These are phyloP conservation scores for Gyromitra esculenta DNA, from an alignment of 2,329 filamentous ascomycete species.

Conservation along the genomic window DNA sequence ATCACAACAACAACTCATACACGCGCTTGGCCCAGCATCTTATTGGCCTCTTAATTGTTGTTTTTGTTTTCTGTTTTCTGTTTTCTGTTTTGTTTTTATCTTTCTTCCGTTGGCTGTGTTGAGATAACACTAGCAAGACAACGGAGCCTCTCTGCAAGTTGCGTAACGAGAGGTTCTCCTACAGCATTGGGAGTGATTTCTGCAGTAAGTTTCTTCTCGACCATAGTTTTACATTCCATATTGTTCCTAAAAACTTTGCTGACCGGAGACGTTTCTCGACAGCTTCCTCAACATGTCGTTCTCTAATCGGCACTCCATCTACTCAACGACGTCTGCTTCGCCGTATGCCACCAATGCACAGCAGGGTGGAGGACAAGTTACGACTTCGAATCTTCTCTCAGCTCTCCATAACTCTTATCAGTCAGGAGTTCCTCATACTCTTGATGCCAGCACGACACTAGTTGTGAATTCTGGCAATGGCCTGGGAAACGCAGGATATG, in stretches of 20 bases:
- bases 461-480: constrained; percentile 73
- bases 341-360: constrained; percentile 71
- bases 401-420: constrained; percentile 89
- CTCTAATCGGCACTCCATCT: constrained; percentile 70
- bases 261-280: constrained; percentile 17
- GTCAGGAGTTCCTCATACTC: constrained; percentile 79
- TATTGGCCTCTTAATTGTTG: constrained; percentile 38
- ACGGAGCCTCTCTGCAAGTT: constrained; percentile 24
- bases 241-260: constrained; percentile 20
- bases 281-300: constrained; percentile 65
- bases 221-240: constrained; percentile 31
- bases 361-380: constrained; percentile 72
- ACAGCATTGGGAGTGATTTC: constrained; percentile 31
- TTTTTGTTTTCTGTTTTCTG: constrained; percentile 30
- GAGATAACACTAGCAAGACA: constrained; percentile 24
- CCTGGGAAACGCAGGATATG: constrained; percentile 53
- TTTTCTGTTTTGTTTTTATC: constrained; percentile 30
- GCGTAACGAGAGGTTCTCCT: constrained; percentile 23
- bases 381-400: constrained; percentile 92
- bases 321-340: constrained; percentile 70
- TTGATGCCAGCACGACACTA: constrained; percentile 89
- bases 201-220: constrained; percentile 35
- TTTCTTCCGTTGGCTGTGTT: constrained; percentile 32
- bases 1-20: constrained; percentile 45
- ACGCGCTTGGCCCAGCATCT: constrained; percentile 40